Conservation (phyloP, 1,284 basidiomycete genomes). For the Sanghuangporus weigelae region DNA sequence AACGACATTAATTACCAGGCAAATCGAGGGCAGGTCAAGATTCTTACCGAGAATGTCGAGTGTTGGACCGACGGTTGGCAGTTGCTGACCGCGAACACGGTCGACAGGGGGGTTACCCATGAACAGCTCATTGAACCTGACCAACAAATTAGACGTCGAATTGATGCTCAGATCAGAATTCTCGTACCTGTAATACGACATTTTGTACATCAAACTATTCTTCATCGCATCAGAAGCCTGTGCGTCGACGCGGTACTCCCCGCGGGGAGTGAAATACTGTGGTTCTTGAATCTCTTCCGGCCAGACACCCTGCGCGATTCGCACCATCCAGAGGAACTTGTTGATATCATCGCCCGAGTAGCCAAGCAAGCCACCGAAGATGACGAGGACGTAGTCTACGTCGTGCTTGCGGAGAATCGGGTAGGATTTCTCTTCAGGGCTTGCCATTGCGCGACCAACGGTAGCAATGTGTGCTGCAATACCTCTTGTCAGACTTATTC, state of each 20-base stretch:
- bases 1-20: not conserved
- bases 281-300: conserved; percentile 96
- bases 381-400: conserved; percentile 96
- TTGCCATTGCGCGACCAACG: conserved; percentile 97
- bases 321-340: conserved; percentile 99
- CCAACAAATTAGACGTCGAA: conserved; percentile 6
- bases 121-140: conserved; percentile 82
- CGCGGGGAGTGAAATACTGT: conserved; percentile 90
- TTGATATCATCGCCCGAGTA: conserved; percentile 99
- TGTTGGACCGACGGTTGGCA: conserved; percentile 74
- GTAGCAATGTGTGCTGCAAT: conserved; percentile 85
- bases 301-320: conserved; percentile 98
- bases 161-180: not conserved
- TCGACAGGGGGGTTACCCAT: conserved; percentile 72
- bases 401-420: conserved; percentile 97
- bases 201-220: conserved; percentile 97
- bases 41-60: conserved; percentile 79
- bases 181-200: conserved; percentile 87
- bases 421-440: conserved; percentile 91
- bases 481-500: not conserved
- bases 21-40: conserved; percentile 10
- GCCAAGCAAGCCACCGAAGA: conserved; percentile 95
- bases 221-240: conserved; percentile 87
- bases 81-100: conserved; percentile 77
- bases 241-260: conserved; percentile 94